Base-by-base conservation (phyloP, 306 rosid species). In the Gillenia trifoliata region DNA sequence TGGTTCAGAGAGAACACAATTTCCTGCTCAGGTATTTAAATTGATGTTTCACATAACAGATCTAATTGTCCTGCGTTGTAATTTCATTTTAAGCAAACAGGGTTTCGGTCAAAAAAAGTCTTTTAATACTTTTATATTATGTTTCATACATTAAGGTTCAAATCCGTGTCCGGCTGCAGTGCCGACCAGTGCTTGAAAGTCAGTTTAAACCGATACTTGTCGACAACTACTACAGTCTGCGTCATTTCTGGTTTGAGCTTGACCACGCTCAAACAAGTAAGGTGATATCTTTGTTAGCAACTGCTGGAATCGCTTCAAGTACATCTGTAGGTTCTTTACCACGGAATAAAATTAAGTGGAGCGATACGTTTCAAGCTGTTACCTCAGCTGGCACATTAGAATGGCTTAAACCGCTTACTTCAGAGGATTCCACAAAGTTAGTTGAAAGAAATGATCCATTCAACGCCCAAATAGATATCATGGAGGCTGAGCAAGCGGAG, bases 221-320 rank as follows among this genome's bases (percentile, higher is more conserved):
- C 0, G 87, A 86, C 80, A 94, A 94, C 79, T 94, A 88, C 69
- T 92, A 83, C 77, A 29, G 2, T 6, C 28, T 22, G 5, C 68
- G 38, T 72, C 87, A 85, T 71, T 94, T 94, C 84, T 85, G 95
- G 89, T 94, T 94, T 80, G 97, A 92, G n/a, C n/a, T n/a, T n/a
- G n/a, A n/a, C n/a, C n/a, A n/a, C 23, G 84, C 75, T 59, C 97
- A 94, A 81, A 30, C 95, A 72, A 85, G 19, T 66, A 87, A 79
- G 78, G 73, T 94, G 73, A 73, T 80, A 31, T 83, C 84, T 62
- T 61, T 83, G 8, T 73, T 94, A 40, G 72, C 79, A 3, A 86
- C 95, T 81, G 45, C 69, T 7, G 79, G 83, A 29, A 66, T 88
- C 22, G 72, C 88, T 55, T 82, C 88, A 1, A 74, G 83, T 73